Conservation (phyloP, 345 rosid species). For the Ceriops decandra region DNA sequence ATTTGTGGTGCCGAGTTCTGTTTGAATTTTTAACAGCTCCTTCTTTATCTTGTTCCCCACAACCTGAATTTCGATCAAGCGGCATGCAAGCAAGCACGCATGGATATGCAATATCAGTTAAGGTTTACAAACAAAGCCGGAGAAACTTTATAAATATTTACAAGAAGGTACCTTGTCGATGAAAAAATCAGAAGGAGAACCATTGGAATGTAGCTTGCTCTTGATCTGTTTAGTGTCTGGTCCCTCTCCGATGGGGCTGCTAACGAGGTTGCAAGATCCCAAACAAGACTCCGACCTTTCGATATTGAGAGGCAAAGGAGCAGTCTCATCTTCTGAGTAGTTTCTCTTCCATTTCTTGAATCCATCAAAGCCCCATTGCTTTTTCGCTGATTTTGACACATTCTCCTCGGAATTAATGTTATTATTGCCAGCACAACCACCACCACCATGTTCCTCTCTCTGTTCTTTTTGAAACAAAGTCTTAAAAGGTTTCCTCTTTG, state of each 20-base stretch:
- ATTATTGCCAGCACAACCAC: conserved; percentile 11
- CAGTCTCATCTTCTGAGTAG: conserved; percentile 58
- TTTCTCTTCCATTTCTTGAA: conserved; percentile 61
- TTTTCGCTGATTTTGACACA: conserved; percentile 42
- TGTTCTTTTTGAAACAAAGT: conserved; percentile 42
- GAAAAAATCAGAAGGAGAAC: conserved; percentile 69
- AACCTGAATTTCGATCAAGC: conserved; percentile 33
- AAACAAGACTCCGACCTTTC: conserved; percentile 47
- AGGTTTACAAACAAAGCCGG: neutral
- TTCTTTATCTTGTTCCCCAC: conserved; percentile 67
- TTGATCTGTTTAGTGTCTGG: conserved; percentile 63
- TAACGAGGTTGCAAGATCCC: conserved; percentile 33
- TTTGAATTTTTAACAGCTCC: conserved; percentile 59
- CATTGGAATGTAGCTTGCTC: conserved; percentile 57
- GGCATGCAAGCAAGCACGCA: too few relatives aligned
- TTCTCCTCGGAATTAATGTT: conserved; percentile 29
- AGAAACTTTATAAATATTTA: neutral
- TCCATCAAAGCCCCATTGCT: conserved; percentile 66
- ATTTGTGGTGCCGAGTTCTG: conserved; percentile 55
- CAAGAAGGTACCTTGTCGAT: conserved; percentile 50
- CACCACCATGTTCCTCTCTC: conserved; percentile 20
- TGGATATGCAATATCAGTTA: conserved; percentile 3
- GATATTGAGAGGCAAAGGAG: conserved; percentile 46
- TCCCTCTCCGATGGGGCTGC: conserved; percentile 51
- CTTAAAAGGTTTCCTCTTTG: conserved; percentile 51